A percentile compares a stretch with the other conserved stretches of the same genome.
phyloP scores from a whole-genome alignment of 2,329 filamentous ascomycete genomes.

The Cercospora sesami region DNA sequence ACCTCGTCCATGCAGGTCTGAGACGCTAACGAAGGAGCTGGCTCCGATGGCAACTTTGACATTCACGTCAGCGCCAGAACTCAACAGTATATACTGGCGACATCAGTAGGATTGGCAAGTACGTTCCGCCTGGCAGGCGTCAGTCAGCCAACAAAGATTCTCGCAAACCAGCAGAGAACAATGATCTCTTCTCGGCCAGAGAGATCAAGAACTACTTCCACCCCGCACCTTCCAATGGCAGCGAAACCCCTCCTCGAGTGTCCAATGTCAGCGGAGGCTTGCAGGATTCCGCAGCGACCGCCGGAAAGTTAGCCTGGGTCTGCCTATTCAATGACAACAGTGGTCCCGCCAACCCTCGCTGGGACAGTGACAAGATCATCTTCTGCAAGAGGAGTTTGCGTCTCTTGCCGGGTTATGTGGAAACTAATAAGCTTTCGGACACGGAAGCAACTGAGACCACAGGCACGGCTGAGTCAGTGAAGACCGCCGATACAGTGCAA shows the following conservation, averaged over 20 bases:
- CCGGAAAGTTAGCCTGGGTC: constrained; percentile 28
- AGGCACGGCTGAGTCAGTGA: not conserved
- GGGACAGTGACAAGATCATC: constrained; percentile 32
- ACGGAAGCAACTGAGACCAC: not conserved
- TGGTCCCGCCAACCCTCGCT: constrained; percentile 32
- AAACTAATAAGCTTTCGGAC: not conserved
- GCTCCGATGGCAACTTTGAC: no score
- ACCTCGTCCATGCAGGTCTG: no score
- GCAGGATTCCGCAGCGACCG: constrained; percentile 27
- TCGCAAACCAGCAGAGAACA: not conserved
- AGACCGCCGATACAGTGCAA: not conserved
- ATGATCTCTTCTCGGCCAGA: not conserved
- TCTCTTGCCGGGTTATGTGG: constrained; percentile 25
- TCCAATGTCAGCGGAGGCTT: constrained; percentile 16
- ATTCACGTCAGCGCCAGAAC: no score
- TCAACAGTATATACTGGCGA: not conserved
- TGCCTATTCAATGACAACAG: constrained; percentile 27
- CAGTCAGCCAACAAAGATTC: not conserved
- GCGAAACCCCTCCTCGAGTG: not conserved
- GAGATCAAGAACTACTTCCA: not conserved
- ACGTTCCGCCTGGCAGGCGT: not conserved
- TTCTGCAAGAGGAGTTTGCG: constrained; percentile 37
- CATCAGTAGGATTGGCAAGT: not conserved
- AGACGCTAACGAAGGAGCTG: no score
- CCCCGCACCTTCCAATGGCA: not conserved